Evolutionary conservation across 2,329 filamentous ascomycete genomes (phyloP).

Genomic region (Penicillium sclerotiorum): DNA sequence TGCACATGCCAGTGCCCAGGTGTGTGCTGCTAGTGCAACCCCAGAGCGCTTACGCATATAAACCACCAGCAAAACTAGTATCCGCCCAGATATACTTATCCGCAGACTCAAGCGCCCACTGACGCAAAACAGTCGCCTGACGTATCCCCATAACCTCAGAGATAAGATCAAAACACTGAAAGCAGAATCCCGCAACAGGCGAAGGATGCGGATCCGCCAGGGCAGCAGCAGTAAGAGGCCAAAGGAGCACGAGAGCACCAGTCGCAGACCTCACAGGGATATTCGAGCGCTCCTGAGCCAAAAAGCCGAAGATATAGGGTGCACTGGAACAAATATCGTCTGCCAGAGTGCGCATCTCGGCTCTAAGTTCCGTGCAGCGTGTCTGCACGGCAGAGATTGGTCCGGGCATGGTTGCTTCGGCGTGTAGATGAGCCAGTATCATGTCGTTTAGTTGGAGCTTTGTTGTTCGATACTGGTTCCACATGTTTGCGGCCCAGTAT

Average conservation of each 20-base stretch:
- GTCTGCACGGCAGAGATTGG: background rate
- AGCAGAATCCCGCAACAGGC: background rate
- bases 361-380: background rate
- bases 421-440: background rate
- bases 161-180: background rate
- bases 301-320: slow-evolving; percentile 1
- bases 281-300: background rate
- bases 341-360: background rate
- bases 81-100: background rate
- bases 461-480: slow-evolving; percentile 5
- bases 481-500: slow-evolving; percentile 4
- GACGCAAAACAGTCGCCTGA: background rate
- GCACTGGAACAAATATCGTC: slow-evolving; percentile 4
- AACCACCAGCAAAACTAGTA: too few species aligned
- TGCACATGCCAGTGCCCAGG: too few species aligned
- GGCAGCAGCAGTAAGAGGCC: slow-evolving; percentile 4
- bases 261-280: background rate
- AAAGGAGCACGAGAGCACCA: slow-evolving; percentile 1
- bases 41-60: too few species aligned
- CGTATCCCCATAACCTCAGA: background rate
- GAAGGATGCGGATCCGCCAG: background rate
- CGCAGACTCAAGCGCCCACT: background rate
- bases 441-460: slow-evolving; percentile 1
- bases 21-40: too few species aligned
- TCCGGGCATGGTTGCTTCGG: background rate